Base-by-base conservation (phyloP, 768 basidiomycete species). In the Xerocomellus amylosporus region DNA sequence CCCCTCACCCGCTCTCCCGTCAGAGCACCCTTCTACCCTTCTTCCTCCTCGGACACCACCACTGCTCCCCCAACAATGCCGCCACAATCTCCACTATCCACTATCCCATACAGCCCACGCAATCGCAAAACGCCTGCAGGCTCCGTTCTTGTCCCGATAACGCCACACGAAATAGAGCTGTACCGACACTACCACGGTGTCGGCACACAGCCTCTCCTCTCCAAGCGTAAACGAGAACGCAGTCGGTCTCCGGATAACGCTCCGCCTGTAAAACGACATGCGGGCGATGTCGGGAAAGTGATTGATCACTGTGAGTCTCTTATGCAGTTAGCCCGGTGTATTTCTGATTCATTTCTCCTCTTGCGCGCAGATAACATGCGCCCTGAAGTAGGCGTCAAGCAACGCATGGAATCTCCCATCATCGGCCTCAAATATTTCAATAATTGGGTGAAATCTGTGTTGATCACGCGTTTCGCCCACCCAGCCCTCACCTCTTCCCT, bases 401-500 rank as follows among this genome's bases (percentile, higher is more conserved):
- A 89, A 64, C 90, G 97, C 31, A 80, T 81, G 59, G 84, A 88
- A 17, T 98, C 95, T 7, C 93, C 94, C 40, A 99, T 98, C 63
- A 93, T 97, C 51, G 97, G 97, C 36, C 82, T 99, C 51, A 98
- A 97, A 72, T 88, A 82, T 68, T 99, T 98, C 75, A 99, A 99
- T 75, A 99, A 99, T 75, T 99, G 97, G 97, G 88, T 98, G 62
- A 99, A 99, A 71, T 93, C 93, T 10, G 95, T 98, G 17, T 79
- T 98, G 58, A 97, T 99, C 66, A 86, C 88, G 9, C 89, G 89
- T 49, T 97, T 91, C 64, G 90, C 88, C 1, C 85, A 87, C 67
- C 86, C 88, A 3, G 85, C 77, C 31, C 77, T 93, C 36, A 71
- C 76, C 33, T 70, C 71, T 40, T 77, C 76, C 53, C 58, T 65